phyloP scores from a whole-genome alignment of 192 early-diverging fungal species.

The Coemansia interrupta region DNA sequence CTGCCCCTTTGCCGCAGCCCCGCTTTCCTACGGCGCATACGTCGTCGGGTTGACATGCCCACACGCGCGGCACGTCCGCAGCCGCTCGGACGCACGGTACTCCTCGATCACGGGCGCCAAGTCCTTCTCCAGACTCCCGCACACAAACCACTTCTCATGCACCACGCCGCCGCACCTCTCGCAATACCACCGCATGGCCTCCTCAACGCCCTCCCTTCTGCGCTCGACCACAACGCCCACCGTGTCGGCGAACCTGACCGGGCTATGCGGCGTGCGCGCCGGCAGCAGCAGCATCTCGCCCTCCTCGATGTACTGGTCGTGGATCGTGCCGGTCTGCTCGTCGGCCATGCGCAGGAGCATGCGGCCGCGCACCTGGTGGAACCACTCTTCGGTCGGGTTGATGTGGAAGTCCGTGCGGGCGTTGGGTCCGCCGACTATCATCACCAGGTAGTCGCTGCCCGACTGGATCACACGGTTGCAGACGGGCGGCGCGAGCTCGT shows the following conservation, averaged over 20 bases:
- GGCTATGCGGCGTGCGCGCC: slow-evolving; percentile 90
- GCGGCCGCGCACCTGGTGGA: slow-evolving; percentile 89
- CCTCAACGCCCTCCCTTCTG: slow-evolving; percentile 70
- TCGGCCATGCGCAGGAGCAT: slow-evolving; percentile 92
- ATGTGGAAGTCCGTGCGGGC: slow-evolving; percentile 94
- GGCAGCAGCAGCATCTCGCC: slow-evolving; percentile 97
- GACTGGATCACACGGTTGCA: slow-evolving; percentile 88
- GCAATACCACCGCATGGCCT: slow-evolving; percentile 95
- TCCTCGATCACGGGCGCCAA: slow-evolving; percentile 88
- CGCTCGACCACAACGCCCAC: slow-evolving; percentile 95
- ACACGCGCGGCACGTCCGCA: slow-evolving; percentile 78
- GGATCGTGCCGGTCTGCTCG: slow-evolving; percentile 57
- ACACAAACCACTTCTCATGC: slow-evolving; percentile 87
- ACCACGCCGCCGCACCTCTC: slow-evolving; percentile 76
- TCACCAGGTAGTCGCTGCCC: slow-evolving; percentile 80
- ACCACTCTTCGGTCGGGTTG: slow-evolving; percentile 98
- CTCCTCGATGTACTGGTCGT: slow-evolving; percentile 83
- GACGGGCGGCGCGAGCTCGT: slow-evolving; percentile 89
- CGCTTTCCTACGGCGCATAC: slow-evolving; percentile 11
- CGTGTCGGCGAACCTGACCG: slow-evolving; percentile 88
- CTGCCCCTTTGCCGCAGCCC: background rate
- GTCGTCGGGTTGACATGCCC: slow-evolving; percentile 56
- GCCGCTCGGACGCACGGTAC: slow-evolving; percentile 60
- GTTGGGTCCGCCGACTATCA: slow-evolving; percentile 94
- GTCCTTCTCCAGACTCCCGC: slow-evolving; percentile 83